These are phyloP conservation scores for Nakazawaea holstii DNA, from an alignment of 805 yeast species.

Conservation along the genomic window DNA sequence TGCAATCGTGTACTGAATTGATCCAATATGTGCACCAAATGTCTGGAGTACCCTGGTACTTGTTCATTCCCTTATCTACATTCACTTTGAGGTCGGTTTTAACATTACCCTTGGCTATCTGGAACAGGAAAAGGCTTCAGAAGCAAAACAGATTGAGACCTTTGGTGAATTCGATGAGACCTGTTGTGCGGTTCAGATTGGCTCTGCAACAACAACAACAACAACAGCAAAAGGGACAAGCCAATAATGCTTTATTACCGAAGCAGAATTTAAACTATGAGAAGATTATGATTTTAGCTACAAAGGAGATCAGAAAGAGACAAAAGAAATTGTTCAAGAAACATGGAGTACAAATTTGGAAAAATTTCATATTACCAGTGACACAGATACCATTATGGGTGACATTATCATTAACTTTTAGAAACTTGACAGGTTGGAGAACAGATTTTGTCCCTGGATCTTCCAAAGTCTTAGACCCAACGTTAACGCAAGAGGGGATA, in stretches of 20 bases:
- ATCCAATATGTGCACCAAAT: slow-evolving; percentile 44
- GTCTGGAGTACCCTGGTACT: slow-evolving; percentile 80
- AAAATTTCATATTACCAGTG: slow-evolving; percentile 66
- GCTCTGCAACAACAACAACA: slow-evolving; percentile 40
- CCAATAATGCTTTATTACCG: slow-evolving; percentile 18
- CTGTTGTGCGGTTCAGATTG: slow-evolving; percentile 57
- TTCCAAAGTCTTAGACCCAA: slow-evolving; percentile 42
- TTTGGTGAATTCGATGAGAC: slow-evolving; percentile 66
- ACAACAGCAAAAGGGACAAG: slow-evolving; percentile 19
- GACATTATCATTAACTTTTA: slow-evolving; percentile 65
- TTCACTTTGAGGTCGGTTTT: slow-evolving; percentile 55
- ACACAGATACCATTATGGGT: slow-evolving; percentile 89
- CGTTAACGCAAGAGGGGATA: slow-evolving; percentile 48
- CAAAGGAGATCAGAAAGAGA: slow-evolving; percentile 73
- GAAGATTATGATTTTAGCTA: slow-evolving; percentile 66
- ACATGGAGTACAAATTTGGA: slow-evolving; percentile 74
- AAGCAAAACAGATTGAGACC: slow-evolving; percentile 72
- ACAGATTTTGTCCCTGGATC: slow-evolving; percentile 17
- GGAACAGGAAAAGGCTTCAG: slow-evolving; percentile 63
- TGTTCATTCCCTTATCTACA: slow-evolving; percentile 70
- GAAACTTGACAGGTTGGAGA: slow-evolving; percentile 71
- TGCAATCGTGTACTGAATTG: slow-evolving; percentile 20
- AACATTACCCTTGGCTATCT: slow-evolving; percentile 75
- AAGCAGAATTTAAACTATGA: slow-evolving; percentile 56
- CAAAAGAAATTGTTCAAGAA: slow-evolving; percentile 67